Evolutionary conservation across 2,329 filamentous ascomycete genomes (phyloP).

Genomic region (Rhinocladiella mackenziei): DNA sequence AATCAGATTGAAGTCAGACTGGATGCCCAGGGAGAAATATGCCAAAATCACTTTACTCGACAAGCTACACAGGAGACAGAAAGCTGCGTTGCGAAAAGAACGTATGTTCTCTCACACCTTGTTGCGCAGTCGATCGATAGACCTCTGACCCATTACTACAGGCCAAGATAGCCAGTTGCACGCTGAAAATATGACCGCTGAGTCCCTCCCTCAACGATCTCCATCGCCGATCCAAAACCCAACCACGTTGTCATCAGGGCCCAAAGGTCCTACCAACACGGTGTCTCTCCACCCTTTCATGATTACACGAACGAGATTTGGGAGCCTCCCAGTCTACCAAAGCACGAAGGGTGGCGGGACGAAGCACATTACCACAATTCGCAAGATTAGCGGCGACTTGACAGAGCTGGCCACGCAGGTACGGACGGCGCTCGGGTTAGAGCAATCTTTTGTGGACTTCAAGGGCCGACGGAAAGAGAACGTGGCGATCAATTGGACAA

Average conservation of each 20-base stretch:
- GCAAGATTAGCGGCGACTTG: conserved; percentile 73
- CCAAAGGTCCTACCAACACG: conserved; percentile 27
- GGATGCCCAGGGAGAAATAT: conserved; percentile 30
- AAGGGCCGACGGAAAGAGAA: conserved; percentile 34
- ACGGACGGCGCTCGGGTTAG: conserved; percentile 54
- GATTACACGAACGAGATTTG: conserved; percentile 65
- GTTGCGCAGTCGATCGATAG: no score
- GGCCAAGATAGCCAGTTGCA: conserved; percentile 8
- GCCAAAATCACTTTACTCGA: conserved; percentile 29
- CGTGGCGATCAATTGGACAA: conserved; percentile 56
- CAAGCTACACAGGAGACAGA: conserved; percentile 30
- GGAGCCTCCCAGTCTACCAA: conserved; percentile 73
- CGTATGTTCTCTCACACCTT: no score
- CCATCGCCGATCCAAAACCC: conserved; percentile 28
- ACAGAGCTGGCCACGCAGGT: conserved; percentile 62
- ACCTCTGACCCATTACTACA: no score
- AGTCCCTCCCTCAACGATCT: conserved; percentile 28
- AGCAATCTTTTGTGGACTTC: conserved; percentile 40
- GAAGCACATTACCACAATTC: conserved; percentile 67
- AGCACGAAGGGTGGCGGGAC: conserved; percentile 71
- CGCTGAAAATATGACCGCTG: conserved; percentile 10
- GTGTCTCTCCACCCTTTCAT: conserved; percentile 57
- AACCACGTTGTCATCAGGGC: conserved; percentile 33
- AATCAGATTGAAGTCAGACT: conserved; percentile 23
- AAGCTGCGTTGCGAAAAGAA: conserved; percentile 25